Percentiles rank a stretch among this genome's conserved stretches.
phyloP scores from a whole-genome alignment of 2,329 filamentous ascomycete genomes.

The Pseudogymnoascus sp. region DNA sequence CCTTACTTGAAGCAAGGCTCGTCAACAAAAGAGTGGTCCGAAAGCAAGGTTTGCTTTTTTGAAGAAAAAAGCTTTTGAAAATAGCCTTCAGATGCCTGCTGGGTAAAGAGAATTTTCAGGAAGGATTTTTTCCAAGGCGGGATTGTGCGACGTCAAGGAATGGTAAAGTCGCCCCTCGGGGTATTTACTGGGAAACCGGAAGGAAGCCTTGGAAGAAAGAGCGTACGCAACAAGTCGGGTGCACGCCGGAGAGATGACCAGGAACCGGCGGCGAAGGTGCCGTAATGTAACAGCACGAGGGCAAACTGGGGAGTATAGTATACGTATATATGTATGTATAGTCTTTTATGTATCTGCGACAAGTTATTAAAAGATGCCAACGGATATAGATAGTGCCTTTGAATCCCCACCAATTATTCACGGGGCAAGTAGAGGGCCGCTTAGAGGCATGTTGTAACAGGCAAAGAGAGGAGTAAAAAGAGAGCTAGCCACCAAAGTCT shows the following conservation, averaged over 20 bases:
- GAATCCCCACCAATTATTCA: not conserved
- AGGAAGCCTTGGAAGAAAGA: not conserved
- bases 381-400: not conserved
- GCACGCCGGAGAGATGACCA: not conserved
- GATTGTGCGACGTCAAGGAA: not conserved
- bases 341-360: not conserved
- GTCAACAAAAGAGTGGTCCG: not conserved
- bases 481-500: not conserved
- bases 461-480: not conserved
- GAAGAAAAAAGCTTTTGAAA: not conserved
- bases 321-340: not conserved
- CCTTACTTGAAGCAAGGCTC: not conserved
- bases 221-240: not conserved
- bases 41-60: not conserved
- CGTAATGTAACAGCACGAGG: not conserved
- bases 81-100: not conserved
- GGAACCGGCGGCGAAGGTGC: not conserved
- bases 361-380: not conserved
- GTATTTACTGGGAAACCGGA: not conserved
- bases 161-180: not conserved
- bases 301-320: not conserved
- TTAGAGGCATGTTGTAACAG: not conserved
- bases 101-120: not conserved
- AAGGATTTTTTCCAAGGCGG: not conserved
- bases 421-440: not conserved